Conservation (phyloP, 2,329 filamentous ascomycete species). For the Phaeosphaeriaceae sp. region DNA sequence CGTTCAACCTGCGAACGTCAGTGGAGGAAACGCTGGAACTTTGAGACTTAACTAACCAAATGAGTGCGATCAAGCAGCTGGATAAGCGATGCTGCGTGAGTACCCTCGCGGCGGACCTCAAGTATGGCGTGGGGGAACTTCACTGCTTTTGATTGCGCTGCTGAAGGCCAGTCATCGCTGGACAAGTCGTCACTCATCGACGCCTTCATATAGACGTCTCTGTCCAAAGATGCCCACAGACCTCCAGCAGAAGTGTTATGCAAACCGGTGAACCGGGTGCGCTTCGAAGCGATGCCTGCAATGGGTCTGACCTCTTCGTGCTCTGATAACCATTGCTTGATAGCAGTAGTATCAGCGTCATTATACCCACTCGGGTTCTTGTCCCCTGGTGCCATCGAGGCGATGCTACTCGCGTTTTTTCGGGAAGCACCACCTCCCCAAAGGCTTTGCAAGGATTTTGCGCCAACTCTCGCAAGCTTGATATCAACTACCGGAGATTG, state of each 20-base stretch:
- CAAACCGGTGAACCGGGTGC: constrained; percentile 58
- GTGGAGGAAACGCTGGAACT: constrained; percentile 11
- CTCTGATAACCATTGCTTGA: constrained; percentile 53
- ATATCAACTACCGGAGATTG: constrained; percentile 22
- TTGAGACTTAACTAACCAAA: constrained; percentile 44
- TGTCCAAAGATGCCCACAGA: constrained; percentile 58
- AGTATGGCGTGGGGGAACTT: constrained; percentile 61
- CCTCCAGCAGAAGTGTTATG: constrained; percentile 53
- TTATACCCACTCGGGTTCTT: constrained; percentile 1
- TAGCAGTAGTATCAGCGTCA: constrained; percentile 26
- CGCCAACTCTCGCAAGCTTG: constrained; percentile 47
- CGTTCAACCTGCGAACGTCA: constrained; percentile 52
- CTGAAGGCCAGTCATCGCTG: constrained; percentile 40
- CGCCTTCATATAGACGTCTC: constrained; percentile 52
- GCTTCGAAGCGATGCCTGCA: constrained; percentile 53
- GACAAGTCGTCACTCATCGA: constrained; percentile 33
- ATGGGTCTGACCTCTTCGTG: constrained; percentile 56
- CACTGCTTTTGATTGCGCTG: constrained; percentile 27
- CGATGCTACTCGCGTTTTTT: constrained; percentile 16
- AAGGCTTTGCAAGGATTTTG: constrained; percentile 51
- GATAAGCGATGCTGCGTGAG: constrained; percentile 47
- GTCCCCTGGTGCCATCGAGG: constrained; percentile 2
- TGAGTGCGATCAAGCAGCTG: constrained; percentile 56
- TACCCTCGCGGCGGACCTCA: constrained; percentile 58
- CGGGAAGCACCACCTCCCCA: constrained; percentile 33